Evolutionary conservation across 345 rosid genomes (phyloP).

Genomic region (rapeseed (Brassica napus)): DNA sequence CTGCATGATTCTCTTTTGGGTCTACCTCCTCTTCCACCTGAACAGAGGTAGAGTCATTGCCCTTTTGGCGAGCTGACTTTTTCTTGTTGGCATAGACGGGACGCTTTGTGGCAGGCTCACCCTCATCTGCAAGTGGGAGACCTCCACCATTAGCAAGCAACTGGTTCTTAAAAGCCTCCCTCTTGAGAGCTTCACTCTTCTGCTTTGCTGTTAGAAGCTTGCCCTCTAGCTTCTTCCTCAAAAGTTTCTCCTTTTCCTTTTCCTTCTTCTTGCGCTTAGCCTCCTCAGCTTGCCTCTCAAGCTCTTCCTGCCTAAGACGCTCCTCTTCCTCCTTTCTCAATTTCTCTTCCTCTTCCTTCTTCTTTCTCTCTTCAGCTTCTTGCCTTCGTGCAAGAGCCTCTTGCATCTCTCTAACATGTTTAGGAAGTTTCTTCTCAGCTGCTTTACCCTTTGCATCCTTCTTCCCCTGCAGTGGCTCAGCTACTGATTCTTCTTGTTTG

Average conservation of each 20-base stretch:
- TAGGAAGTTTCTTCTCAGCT: constrained; percentile 83
- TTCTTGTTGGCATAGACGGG: constrained; percentile 83
- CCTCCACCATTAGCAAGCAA: constrained; percentile 60
- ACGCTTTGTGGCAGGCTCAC: constrained; percentile 57
- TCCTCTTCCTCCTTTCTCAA: constrained; percentile 92
- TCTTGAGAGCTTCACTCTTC: constrained; percentile 82
- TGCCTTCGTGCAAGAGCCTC: constrained; percentile 81
- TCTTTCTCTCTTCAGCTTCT: constrained; percentile 78
- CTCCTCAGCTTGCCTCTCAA: constrained; percentile 91
- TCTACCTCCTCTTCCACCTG: constrained; percentile 53
- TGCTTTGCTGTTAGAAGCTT: constrained; percentile 85
- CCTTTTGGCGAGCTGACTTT: constrained; percentile 60
- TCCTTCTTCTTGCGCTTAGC: constrained; percentile 85
- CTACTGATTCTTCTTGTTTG: constrained; percentile 50
- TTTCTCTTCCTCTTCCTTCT: constrained; percentile 88
- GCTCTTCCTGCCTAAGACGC: constrained; percentile 73
- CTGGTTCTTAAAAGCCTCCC: constrained; percentile 86
- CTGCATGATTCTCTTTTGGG: constrained; percentile 46
- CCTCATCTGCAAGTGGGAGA: constrained; percentile 54
- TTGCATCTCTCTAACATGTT: constrained; percentile 96
- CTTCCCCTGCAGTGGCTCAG: constrained; percentile 52
- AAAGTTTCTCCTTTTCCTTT: constrained; percentile 81
- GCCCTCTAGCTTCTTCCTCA: constrained; percentile 91
- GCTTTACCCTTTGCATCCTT: constrained; percentile 75
- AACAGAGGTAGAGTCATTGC: constrained; percentile 53